Conservation (phyloP, 495 filamentous ascomycete species). For the Podospora australis region DNA sequence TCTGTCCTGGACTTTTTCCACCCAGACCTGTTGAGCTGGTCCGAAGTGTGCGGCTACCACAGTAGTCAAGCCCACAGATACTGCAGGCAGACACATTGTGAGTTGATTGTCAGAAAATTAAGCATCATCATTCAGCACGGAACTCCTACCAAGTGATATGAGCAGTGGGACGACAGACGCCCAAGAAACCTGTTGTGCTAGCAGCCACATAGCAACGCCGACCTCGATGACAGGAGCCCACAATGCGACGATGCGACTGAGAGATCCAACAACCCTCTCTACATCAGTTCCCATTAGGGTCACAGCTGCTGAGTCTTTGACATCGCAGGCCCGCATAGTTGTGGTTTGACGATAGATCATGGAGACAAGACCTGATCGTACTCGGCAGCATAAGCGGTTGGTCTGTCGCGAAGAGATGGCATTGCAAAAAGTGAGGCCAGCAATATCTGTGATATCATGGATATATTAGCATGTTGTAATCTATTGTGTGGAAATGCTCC, state of each 20-base stretch:
- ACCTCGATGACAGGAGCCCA: conserved; percentile 47
- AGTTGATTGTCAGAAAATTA: background rate
- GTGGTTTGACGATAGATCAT: conserved; percentile 49
- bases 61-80: conserved; percentile 5
- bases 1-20: conserved; percentile 30
- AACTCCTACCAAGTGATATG: conserved; percentile 35
- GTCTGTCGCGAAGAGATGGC: background rate
- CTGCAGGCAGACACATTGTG: background rate
- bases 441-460: background rate
- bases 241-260: conserved; percentile 22
- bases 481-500: no score
- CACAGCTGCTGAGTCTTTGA: conserved; percentile 45
- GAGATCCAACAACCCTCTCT: conserved; percentile 19
- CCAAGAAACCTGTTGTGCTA: conserved; percentile 45
- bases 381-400: background rate
- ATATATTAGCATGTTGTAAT: background rate
- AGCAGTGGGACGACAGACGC: conserved; percentile 42
- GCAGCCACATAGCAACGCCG: conserved; percentile 47
- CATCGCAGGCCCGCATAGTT: conserved; percentile 32
- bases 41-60: conserved; percentile 30
- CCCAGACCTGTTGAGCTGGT: conserved; percentile 30
- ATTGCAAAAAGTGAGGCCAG: background rate
- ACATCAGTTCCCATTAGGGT: conserved; percentile 53
- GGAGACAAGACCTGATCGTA: conserved; percentile 8
- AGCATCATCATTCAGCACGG: background rate